A percentile compares a stretch with the other conserved stretches of the same genome.
These are phyloP conservation scores for Sarcomyxa edulis DNA, from an alignment of 768 basidiomycete genomes.

Conservation along the genomic window DNA sequence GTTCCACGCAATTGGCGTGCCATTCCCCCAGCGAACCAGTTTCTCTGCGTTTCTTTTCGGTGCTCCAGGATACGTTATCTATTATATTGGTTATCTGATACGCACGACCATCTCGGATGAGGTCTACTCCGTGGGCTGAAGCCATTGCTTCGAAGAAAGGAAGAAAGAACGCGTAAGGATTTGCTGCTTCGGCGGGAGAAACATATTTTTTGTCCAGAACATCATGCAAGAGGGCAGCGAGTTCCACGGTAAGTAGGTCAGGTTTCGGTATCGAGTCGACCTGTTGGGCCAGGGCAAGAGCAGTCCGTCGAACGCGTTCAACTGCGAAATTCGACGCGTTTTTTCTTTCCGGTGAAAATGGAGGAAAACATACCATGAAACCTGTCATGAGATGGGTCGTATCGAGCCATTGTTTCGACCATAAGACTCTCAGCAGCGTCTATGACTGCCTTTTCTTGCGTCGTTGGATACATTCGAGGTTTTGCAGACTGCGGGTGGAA, in stretches of 20 bases:
- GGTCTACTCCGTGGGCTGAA: slow-evolving; percentile 40
- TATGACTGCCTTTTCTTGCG: slow-evolving; percentile 46
- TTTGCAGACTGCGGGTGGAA: no score
- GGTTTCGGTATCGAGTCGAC: slow-evolving; percentile 32
- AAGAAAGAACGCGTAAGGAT: slow-evolving; percentile 62
- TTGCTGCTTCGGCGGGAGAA: slow-evolving; percentile 44
- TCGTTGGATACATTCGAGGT: slow-evolving; percentile 54
- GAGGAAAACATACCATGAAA: slow-evolving; percentile 56
- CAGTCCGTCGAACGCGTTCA: slow-evolving; percentile 75
- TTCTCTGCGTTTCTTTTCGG: slow-evolving; percentile 64
- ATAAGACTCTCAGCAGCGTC: slow-evolving; percentile 63
- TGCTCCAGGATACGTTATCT: slow-evolving; percentile 82
- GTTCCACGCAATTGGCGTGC: slow-evolving; percentile 68
- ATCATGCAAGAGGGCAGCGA: slow-evolving; percentile 88
- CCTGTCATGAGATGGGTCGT: slow-evolving; percentile 78
- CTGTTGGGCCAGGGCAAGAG: slow-evolving; percentile 58
- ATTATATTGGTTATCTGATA: slow-evolving; percentile 53
- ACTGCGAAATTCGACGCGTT: slow-evolving; percentile 38
- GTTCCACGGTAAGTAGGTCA: slow-evolving; percentile 74
- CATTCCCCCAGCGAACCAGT: slow-evolving; percentile 53
- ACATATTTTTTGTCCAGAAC: slow-evolving; percentile 85
- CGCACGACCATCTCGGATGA: slow-evolving; percentile 58
- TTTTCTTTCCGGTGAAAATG: background rate
- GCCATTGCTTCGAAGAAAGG: slow-evolving; percentile 55
- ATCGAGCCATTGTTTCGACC: slow-evolving; percentile 67